These are phyloP conservation scores for Naumovozyma castellii DNA, from an alignment of 805 yeast species.

Conservation along the genomic window DNA sequence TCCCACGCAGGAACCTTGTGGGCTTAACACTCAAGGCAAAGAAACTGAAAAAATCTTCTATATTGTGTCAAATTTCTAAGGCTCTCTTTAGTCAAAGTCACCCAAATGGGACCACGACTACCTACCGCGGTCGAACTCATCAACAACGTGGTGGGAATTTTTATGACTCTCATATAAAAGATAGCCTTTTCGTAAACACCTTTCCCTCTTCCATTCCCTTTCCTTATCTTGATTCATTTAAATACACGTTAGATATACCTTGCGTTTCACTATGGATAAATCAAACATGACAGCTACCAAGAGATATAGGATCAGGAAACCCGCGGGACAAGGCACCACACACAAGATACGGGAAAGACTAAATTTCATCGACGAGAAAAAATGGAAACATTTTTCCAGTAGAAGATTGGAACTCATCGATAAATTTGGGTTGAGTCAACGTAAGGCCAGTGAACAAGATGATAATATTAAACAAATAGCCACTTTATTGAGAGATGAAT, in stretches of 20 bases:
- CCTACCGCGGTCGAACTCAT: too few species aligned
- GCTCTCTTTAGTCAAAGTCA: neutral
- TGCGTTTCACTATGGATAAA: too few species aligned
- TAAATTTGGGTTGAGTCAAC: slow-evolving; percentile 44
- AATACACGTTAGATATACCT: too few species aligned
- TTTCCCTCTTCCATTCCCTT: neutral
- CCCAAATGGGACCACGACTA: too few species aligned
- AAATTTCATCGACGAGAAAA: slow-evolving; percentile 66
- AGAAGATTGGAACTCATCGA: slow-evolving; percentile 83
- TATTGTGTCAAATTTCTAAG: neutral
- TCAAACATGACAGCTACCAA: neutral
- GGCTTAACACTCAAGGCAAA: neutral
- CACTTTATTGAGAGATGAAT: slow-evolving; percentile 63
- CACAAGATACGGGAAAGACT: slow-evolving; percentile 39
- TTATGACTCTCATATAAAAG: too few species aligned
- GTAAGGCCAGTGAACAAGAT: slow-evolving; percentile 90
- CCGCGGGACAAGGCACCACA: slow-evolving; percentile 29
- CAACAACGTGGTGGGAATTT: too few species aligned
- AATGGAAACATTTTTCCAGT: slow-evolving; percentile 84
- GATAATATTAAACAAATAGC: slow-evolving; percentile 71
- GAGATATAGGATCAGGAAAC: neutral
- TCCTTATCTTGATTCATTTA: neutral
- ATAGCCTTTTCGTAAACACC: too few species aligned
- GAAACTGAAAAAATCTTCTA: neutral
- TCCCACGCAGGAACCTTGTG: too few species aligned